Evolutionary conservation across 2,329 filamentous ascomycete species (phyloP).

Genomic region (Diaporthe helianthi): DNA sequence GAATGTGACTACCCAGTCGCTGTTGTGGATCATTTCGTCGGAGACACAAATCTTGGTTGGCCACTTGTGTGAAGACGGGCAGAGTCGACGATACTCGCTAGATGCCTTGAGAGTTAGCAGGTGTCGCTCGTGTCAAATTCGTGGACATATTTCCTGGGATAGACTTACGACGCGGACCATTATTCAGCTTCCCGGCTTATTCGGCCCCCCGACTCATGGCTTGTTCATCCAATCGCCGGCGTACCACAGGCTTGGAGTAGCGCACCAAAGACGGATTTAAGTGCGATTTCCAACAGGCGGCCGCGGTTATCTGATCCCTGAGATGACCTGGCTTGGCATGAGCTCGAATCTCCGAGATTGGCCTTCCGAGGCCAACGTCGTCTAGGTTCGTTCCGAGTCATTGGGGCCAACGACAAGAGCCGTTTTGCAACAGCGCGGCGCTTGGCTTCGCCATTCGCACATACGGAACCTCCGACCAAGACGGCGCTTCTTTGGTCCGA

Average conservation of each 20-base stretch:
- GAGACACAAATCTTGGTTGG: not conserved
- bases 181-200: not conserved
- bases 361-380: constrained; percentile 1
- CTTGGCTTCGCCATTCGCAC: constrained; percentile 11
- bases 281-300: not conserved
- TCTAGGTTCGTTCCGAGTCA: constrained; percentile 14
- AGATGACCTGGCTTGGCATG: constrained; percentile 6
- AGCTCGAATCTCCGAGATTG: constrained; percentile 10
- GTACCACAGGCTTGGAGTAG: not conserved
- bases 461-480: not conserved
- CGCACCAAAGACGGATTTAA: not conserved
- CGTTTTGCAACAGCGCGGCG: not conserved
- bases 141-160: too few species aligned
- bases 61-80: not conserved
- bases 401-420: not conserved
- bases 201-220: not conserved
- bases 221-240: not conserved
- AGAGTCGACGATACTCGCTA: not conserved
- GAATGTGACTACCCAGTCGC: not conserved
- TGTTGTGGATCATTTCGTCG: not conserved
- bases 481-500: not conserved
- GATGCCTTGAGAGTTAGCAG: not conserved
- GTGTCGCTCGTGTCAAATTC: not conserved
- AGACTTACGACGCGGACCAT: too few species aligned
- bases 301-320: not conserved